A percentile compares a stretch with the other conserved stretches of the same genome.
Evolutionary conservation across 495 filamentous ascomycete genomes (phyloP).

Genomic region (Cenococcum geophilum): DNA sequence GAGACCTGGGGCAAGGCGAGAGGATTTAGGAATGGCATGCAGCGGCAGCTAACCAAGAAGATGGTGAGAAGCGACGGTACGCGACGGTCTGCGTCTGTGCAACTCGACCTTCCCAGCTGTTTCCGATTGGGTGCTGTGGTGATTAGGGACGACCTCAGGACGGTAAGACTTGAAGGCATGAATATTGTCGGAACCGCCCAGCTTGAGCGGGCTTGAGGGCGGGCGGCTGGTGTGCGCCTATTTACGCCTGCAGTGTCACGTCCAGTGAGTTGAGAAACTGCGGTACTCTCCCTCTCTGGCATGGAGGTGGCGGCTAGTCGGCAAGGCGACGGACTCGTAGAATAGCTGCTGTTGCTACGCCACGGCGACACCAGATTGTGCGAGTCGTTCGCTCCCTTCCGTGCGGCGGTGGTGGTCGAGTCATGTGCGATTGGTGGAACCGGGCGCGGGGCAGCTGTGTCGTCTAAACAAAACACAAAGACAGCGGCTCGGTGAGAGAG

Average conservation of each 20-base stretch:
- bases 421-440: conserved; percentile 15
- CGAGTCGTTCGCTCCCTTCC: neutral
- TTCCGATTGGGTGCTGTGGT: neutral
- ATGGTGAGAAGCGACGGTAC: conserved; percentile 3
- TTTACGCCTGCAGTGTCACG: conserved; percentile 18
- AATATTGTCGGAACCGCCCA: conserved; percentile 8
- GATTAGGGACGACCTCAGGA: neutral
- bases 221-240: conserved; percentile 5
- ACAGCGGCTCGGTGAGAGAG: conserved; percentile 5
- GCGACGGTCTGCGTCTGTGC: conserved; percentile 2
- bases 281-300: conserved; percentile 24
- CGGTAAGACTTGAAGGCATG: neutral
- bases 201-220: neutral
- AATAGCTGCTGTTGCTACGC: neutral
- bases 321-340: neutral
- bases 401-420: conserved; percentile 3
- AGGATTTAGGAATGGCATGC: conserved; percentile 8
- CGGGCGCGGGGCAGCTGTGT: conserved; percentile 2
- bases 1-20: neutral
- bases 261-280: conserved; percentile 21
- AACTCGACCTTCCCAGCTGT: neutral
- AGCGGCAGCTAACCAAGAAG: conserved; percentile 5
- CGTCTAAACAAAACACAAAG: conserved; percentile 22
- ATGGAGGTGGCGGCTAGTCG: conserved; percentile 8
- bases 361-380: neutral